These are phyloP conservation scores for Arthromyces matolae DNA, from an alignment of 768 basidiomycete species.

Conservation along the genomic window DNA sequence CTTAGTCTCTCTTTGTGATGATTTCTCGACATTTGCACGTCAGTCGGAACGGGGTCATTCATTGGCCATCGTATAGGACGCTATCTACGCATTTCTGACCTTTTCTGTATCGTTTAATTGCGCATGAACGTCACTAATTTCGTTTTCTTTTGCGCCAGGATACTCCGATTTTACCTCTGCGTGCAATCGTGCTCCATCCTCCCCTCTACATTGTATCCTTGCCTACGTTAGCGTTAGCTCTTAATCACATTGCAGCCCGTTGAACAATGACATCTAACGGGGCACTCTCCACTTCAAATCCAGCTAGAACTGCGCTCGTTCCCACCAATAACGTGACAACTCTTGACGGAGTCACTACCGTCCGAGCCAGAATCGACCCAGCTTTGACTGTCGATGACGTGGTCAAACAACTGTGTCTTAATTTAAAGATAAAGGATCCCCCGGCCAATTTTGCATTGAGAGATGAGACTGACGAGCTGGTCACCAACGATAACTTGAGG, in stretches of 20 bases:
- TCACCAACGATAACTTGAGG: slow-evolving; percentile 84
- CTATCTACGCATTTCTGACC: slow-evolving; percentile 42
- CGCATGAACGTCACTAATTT: slow-evolving; percentile 2
- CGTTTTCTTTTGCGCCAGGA: too few species aligned
- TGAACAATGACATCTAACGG: slow-evolving; percentile 17
- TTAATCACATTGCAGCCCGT: background rate
- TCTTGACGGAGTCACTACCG: slow-evolving; percentile 65
- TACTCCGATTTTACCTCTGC: too few species aligned
- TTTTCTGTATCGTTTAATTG: background rate
- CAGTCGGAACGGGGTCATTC: slow-evolving; percentile 44
- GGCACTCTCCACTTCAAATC: slow-evolving; percentile 30
- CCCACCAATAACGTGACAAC: slow-evolving; percentile 86
- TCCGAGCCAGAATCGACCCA: slow-evolving; percentile 82
- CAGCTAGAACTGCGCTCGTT: slow-evolving; percentile 49
- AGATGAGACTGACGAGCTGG: slow-evolving; percentile 78
- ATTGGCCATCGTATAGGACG: slow-evolving; percentile 33
- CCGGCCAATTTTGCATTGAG: slow-evolving; percentile 72
- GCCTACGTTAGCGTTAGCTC: too few species aligned
- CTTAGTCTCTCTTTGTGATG: slow-evolving; percentile 30
- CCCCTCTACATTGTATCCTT: too few species aligned
- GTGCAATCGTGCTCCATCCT: too few species aligned
- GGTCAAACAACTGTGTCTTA: slow-evolving; percentile 76
- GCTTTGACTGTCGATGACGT: slow-evolving; percentile 83
- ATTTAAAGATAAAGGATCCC: slow-evolving; percentile 73
- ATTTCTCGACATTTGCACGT: slow-evolving; percentile 57